Evolutionary conservation across 176 grass and related monocot genomes (phyloP).

Genomic region (Puccinellia tenuiflora): DNA sequence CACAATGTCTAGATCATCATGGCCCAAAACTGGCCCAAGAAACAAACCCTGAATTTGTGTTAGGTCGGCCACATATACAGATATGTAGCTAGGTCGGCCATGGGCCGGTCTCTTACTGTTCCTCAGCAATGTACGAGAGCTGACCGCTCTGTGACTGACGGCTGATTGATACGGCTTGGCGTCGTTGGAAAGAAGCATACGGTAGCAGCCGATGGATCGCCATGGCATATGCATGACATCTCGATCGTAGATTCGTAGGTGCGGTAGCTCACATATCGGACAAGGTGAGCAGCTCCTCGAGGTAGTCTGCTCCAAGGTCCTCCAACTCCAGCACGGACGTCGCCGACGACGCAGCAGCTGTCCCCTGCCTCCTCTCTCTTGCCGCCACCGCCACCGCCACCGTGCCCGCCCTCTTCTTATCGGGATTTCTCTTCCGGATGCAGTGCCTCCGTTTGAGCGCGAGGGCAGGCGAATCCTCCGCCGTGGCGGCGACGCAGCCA

Average conservation of each 20-base stretch:
- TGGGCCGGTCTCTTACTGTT: not conserved
- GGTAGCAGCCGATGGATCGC: not conserved
- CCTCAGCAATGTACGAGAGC: not conserved
- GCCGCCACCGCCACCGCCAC: too few species aligned
- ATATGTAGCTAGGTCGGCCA: not conserved
- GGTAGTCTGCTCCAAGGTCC: constrained; percentile 26
- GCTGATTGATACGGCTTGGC: not conserved
- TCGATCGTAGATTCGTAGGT: too few species aligned
- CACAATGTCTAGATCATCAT: not conserved
- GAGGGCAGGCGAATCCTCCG: constrained; percentile 1
- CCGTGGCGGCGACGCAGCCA: not conserved
- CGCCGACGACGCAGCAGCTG: not conserved
- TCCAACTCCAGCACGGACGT: constrained; percentile 22
- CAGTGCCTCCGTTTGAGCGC: constrained; percentile 24
- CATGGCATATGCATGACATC: not conserved
- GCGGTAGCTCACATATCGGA: not conserved
- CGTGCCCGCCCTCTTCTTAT: not conserved
- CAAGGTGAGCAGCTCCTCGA: constrained; percentile 23
- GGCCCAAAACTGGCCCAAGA: not conserved
- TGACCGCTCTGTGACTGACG: not conserved
- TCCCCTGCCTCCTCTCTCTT: not conserved
- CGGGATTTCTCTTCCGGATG: constrained; percentile 13
- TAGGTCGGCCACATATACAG: not conserved
- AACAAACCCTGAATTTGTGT: not conserved
- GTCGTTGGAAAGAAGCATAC: not conserved